A percentile compares a stretch with the other conserved stretches of the same genome.
Evolutionary conservation across 73 alveolate species (phyloP).

Genomic region (Tetrahymena thermophila): DNA sequence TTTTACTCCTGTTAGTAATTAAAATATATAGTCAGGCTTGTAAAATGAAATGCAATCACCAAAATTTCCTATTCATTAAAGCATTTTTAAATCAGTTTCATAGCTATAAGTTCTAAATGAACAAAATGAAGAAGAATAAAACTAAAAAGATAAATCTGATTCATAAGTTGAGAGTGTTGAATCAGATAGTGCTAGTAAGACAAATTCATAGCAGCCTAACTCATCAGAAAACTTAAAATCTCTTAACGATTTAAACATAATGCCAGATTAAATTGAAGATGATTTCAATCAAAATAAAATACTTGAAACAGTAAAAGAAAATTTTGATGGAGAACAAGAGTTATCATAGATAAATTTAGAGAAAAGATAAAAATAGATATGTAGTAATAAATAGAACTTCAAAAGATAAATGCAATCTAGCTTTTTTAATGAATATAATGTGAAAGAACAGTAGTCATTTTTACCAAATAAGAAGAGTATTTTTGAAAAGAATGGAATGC

Average conservation of each 20-base stretch:
- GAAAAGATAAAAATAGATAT: neutral
- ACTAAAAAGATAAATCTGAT: neutral
- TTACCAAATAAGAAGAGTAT: neutral
- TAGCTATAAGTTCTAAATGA: neutral
- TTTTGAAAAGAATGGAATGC: neutral
- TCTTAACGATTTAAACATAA: neutral
- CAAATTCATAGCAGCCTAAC: neutral
- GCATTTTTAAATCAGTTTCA: neutral
- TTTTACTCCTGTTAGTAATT: neutral
- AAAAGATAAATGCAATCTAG: neutral
- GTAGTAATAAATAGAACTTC: neutral
- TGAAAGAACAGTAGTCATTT: neutral
- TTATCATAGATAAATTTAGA: neutral
- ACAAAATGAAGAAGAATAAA: neutral
- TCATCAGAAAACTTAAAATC: neutral
- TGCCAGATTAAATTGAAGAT: neutral
- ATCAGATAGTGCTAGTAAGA: neutral
- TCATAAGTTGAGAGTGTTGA: neutral
- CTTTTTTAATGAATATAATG: neutral
- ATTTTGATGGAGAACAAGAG: neutral
- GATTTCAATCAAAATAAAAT: neutral
- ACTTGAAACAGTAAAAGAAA: neutral
- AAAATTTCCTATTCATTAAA: neutral
- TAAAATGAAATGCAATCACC: neutral
- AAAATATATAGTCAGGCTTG: neutral